Evolutionary conservation across 305 asterid species (phyloP).

Genomic region (Fraxinus ornus): DNA sequence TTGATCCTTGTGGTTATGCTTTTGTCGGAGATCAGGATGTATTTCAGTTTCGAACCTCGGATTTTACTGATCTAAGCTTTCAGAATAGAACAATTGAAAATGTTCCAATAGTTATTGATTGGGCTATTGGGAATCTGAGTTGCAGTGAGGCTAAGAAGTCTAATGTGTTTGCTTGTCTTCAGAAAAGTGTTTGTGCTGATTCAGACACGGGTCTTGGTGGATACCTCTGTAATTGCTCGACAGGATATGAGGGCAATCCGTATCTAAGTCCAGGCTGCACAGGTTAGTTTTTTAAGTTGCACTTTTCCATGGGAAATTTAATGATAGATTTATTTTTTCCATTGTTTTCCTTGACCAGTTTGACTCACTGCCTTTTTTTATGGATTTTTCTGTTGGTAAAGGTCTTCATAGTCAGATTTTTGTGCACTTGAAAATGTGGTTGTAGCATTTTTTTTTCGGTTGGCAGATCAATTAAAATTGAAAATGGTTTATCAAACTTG

Average conservation of each 20-base stretch:
- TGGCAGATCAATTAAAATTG: not conserved
- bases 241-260: slow-evolving; percentile 41
- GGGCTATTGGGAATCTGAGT: slow-evolving; percentile 37
- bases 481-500: not conserved
- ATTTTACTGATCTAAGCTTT: slow-evolving; percentile 24
- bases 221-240: slow-evolving; percentile 31
- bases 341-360: not conserved
- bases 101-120: slow-evolving; percentile 39
- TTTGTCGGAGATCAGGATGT: slow-evolving; percentile 33
- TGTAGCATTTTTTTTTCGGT: not conserved
- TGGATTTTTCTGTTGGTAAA: not conserved
- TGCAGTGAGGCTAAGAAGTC: slow-evolving; percentile 25
- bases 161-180: slow-evolving; percentile 27
- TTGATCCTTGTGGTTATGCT: slow-evolving; percentile 35
- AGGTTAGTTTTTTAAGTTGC: not conserved
- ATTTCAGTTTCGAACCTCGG: slow-evolving; percentile 23
- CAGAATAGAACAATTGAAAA: not conserved
- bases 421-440: not conserved
- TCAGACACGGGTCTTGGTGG: slow-evolving; percentile 30
- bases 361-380: not conserved
- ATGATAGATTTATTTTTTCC: not conserved
- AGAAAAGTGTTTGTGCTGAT: slow-evolving; percentile 31
- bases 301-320: not conserved
- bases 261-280: slow-evolving; percentile 38
- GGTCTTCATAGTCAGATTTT: not conserved